phyloP scores from a whole-genome alignment of 352 stramenopile species.

The Globisporangium orthogonon region DNA sequence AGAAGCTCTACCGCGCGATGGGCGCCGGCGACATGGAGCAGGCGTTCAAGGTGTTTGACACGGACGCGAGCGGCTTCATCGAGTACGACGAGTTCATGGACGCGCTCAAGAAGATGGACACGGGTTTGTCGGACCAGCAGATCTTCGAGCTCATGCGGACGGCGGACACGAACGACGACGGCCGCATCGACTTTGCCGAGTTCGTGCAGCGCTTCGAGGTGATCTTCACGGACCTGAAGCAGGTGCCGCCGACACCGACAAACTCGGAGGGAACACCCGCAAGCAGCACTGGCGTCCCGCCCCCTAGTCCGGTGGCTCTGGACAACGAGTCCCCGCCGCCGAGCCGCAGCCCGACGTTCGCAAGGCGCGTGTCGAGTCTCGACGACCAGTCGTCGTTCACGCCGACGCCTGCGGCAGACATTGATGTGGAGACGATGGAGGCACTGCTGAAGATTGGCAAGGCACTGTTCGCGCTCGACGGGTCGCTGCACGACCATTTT shows the following conservation, averaged over 20 bases:
- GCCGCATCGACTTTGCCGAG: conserved; percentile 88
- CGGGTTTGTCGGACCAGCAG: conserved; percentile 87
- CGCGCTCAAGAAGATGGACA: conserved; percentile 90
- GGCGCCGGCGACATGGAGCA: conserved; percentile 85
- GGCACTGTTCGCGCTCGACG: conserved; percentile 62
- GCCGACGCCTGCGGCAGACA: conserved; percentile 38
- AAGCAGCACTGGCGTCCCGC: background rate
- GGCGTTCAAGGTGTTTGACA: conserved; percentile 90
- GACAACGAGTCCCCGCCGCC: conserved; percentile 4
- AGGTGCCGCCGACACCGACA: conserved; percentile 21
- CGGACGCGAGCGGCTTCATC: conserved; percentile 86
- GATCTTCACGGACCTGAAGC: conserved; percentile 80
- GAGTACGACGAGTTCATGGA: conserved; percentile 93
- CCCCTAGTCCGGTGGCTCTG: conserved; percentile 16
- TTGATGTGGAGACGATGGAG: conserved; percentile 81
- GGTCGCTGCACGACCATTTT: conserved; percentile 80
- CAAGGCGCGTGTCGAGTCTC: conserved; percentile 46
- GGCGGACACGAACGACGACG: conserved; percentile 90
- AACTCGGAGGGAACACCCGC: conserved; percentile 5
- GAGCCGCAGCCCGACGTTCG: conserved; percentile 24
- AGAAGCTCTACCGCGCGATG: conserved; percentile 90
- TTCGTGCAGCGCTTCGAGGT: conserved; percentile 90
- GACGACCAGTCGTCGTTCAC: conserved; percentile 64
- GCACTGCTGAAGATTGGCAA: conserved; percentile 73
- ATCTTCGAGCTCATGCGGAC: conserved; percentile 93